Percentiles rank a stretch among this genome's conserved stretches.
Conservation (phyloP, 345 rosid species). For the Camelina laxa region DNA sequence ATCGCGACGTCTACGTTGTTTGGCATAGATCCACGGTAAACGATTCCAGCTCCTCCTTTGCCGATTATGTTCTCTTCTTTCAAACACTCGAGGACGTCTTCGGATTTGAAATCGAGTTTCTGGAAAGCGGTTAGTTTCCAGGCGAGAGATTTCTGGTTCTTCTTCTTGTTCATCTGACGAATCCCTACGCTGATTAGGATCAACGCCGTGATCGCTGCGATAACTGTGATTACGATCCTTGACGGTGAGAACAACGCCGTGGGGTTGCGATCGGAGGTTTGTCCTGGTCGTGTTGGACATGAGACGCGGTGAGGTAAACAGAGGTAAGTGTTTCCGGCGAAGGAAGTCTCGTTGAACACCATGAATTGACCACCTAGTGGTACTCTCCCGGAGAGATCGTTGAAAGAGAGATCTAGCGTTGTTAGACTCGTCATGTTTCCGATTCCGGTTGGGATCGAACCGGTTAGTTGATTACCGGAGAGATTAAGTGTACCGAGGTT, state of each 20-base stretch:
- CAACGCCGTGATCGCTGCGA: constrained; percentile 49
- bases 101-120: constrained; percentile 72
- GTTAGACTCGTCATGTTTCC: constrained; percentile 75
- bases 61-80: constrained; percentile 92
- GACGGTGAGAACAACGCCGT: constrained; percentile 48
- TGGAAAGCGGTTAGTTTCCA: constrained; percentile 94
- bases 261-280: constrained; percentile 41
- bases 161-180: constrained; percentile 55
- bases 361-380: constrained; percentile 79
- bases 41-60: constrained; percentile 92
- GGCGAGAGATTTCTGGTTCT: constrained; percentile 51
- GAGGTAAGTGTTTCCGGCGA: constrained; percentile 70
- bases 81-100: constrained; percentile 78
- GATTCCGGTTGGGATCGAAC: constrained; percentile 68
- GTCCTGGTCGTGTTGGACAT: constrained; percentile 46
- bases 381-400: constrained; percentile 64
- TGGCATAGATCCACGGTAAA: constrained; percentile 85
- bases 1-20: constrained; percentile 75
- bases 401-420: constrained; percentile 73
- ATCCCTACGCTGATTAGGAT: constrained; percentile 53
- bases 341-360: constrained; percentile 71
- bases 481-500: constrained; percentile 67
- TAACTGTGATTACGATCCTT: constrained; percentile 50
- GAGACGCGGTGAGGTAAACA: constrained; percentile 55
- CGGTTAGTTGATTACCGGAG: constrained; percentile 71